Evolutionary conservation across 768 basidiomycete species (phyloP).

Genomic region (Termitomyces sp.): DNA sequence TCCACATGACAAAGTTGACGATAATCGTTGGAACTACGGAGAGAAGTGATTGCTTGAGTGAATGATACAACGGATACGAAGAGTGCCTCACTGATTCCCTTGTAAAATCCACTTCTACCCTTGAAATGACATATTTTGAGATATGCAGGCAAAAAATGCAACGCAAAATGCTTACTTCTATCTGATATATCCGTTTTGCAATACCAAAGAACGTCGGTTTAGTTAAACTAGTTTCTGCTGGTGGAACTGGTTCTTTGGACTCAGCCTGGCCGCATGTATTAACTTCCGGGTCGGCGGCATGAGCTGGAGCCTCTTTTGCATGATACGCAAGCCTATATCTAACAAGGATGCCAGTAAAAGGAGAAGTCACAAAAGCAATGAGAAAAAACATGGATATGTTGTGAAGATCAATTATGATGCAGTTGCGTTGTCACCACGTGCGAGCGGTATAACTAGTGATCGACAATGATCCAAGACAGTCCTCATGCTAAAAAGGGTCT

Average conservation of each 20-base stretch:
- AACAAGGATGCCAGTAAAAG: conserved; percentile 17
- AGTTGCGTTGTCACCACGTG: background rate
- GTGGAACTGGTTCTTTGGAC: background rate
- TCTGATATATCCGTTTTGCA: conserved; percentile 10
- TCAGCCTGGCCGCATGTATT: background rate
- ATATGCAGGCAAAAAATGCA: background rate
- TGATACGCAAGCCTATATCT: conserved; percentile 16
- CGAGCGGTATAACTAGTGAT: background rate
- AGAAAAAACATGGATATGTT: background rate
- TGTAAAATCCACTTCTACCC: conserved; percentile 12
- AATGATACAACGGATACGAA: background rate
- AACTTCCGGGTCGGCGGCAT: conserved; percentile 1
- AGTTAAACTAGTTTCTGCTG: background rate
- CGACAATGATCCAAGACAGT: conserved; percentile 7
- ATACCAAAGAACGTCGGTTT: conserved; percentile 5
- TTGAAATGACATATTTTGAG: background rate
- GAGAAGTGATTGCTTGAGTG: background rate
- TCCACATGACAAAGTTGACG: conserved; percentile 1
- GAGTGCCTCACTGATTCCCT: conserved; percentile 11
- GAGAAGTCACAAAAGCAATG: conserved; percentile 8
- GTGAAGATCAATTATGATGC: background rate
- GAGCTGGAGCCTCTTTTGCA: conserved; percentile 2
- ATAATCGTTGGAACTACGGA: conserved; percentile 11
- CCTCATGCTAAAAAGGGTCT: background rate
- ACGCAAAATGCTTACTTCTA: conserved; percentile 1